Percentiles rank a stretch among this genome's conserved stretches.
These are phyloP conservation scores for Huntiella decipiens DNA, from an alignment of 2,329 filamentous ascomycete genomes.

Conservation along the genomic window DNA sequence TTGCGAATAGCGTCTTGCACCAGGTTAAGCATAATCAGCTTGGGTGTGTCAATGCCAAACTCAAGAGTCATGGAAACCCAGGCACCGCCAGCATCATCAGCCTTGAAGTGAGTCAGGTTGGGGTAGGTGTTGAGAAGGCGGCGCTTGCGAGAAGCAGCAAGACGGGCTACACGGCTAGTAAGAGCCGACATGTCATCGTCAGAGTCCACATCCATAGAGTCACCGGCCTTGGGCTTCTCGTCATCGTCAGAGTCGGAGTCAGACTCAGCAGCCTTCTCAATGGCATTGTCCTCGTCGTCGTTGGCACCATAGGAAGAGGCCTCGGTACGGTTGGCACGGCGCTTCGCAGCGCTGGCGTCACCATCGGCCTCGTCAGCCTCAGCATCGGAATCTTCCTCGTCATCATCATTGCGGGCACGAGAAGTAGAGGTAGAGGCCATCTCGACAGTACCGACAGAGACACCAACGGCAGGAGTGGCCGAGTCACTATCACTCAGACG, in stretches of 20 bases:
- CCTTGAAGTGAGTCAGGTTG: constrained; percentile 59
- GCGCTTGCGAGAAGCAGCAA: constrained; percentile 28
- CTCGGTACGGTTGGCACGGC: constrained; percentile 57
- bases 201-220: constrained; percentile 21
- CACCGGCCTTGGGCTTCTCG: constrained; percentile 20
- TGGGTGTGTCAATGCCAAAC: constrained; percentile 63
- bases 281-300: constrained; percentile 72
- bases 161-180: constrained; percentile 10
- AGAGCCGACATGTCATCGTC: constrained; percentile 11
- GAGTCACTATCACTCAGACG: constrained; percentile 45
- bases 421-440: constrained; percentile 23
- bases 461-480: constrained; percentile 56
- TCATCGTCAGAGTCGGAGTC: constrained; percentile 38
- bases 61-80: constrained; percentile 70
- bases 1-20: constrained; percentile 64
- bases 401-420: constrained; percentile 32
- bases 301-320: constrained; percentile 80
- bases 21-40: constrained; percentile 80
- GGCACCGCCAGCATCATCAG: constrained; percentile 53
- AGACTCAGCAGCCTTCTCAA: constrained; percentile 42
- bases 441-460: constrained; percentile 33
- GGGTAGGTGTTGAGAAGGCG: constrained; percentile 43
- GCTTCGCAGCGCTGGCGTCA: constrained; percentile 57
- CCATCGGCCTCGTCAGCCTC: constrained; percentile 61
- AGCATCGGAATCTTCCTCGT: constrained; percentile 49